Conservation (phyloP, 2,329 filamentous ascomycete species). For the Cladosporium sp. region DNA sequence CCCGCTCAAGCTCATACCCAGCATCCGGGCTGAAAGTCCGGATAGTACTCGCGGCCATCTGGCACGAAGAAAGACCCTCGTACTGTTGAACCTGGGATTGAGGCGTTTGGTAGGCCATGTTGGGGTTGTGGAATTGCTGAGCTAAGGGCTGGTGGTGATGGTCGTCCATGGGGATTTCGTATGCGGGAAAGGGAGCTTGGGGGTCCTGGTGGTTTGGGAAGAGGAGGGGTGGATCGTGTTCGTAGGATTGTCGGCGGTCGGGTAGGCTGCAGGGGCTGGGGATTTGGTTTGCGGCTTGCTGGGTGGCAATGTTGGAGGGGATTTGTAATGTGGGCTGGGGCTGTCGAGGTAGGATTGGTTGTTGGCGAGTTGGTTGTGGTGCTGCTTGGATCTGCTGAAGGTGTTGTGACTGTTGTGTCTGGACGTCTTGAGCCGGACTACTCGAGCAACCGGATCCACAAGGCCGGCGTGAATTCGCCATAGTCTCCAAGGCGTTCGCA, state of each 20-base stretch:
- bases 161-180: slow-evolving; percentile 7
- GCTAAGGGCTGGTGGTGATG: slow-evolving; percentile 16
- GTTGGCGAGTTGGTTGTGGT: not conserved
- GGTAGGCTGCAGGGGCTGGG: not conserved
- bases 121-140: slow-evolving; percentile 2
- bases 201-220: not conserved
- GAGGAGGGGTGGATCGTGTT: not conserved
- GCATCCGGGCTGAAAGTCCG: slow-evolving; percentile 38
- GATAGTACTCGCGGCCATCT: slow-evolving; percentile 43
- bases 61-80: slow-evolving; percentile 28
- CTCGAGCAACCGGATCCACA: slow-evolving; percentile 11
- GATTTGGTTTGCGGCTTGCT: slow-evolving; percentile 1
- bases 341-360: not conserved
- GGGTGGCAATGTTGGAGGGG: not conserved
- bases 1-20: slow-evolving; percentile 34
- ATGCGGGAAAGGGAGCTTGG: not conserved
- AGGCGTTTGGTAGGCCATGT: not conserved
- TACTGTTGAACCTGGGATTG: not conserved
- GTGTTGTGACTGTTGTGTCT: not conserved
- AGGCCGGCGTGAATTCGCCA: slow-evolving; percentile 12
- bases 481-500: slow-evolving; percentile 13
- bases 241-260: not conserved
- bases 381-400: slow-evolving; percentile 1
- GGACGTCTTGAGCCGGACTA: not conserved
- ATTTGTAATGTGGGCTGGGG: not conserved